Conservation (phyloP, 140 eudicot species). For the Stevia rebaudiana region DNA sequence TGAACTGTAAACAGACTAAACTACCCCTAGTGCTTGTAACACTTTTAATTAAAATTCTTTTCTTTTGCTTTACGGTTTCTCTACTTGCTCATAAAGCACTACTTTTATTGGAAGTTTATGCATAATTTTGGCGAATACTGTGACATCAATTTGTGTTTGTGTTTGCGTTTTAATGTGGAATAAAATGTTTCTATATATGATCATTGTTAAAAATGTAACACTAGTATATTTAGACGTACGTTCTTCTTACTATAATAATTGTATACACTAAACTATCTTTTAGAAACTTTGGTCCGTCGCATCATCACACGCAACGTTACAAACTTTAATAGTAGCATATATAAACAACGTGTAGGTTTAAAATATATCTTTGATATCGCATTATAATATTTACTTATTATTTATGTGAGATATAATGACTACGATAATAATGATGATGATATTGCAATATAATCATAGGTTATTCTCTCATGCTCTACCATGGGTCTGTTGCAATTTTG, state of each 20-base stretch:
- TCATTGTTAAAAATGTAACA: background rate
- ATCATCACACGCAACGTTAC: background rate
- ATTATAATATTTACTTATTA: too few relatives aligned
- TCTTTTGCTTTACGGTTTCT: slow-evolving; percentile 41
- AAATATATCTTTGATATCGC: background rate
- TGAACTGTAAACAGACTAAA: slow-evolving; percentile 20
- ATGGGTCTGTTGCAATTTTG: too few relatives aligned
- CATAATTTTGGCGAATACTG: slow-evolving; percentile 16
- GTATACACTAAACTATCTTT: background rate
- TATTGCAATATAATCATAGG: too few relatives aligned
- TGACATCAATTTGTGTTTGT: slow-evolving; percentile 17
- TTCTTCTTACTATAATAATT: background rate
- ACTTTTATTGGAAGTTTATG: slow-evolving; percentile 27
- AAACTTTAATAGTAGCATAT: background rate
- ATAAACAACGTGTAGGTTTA: background rate
- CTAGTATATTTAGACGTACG: background rate
- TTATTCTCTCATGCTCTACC: too few relatives aligned
- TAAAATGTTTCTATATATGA: background rate
- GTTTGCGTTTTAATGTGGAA: background rate
- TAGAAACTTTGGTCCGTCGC: background rate
- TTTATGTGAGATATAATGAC: too few relatives aligned
- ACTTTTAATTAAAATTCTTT: slow-evolving; percentile 22
- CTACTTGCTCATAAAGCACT: slow-evolving; percentile 35
- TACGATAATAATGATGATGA: too few relatives aligned
- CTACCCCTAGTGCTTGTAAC: slow-evolving; percentile 24